Conservation (phyloP, 441 rosid genomes). For the Croton laevigatus region DNA sequence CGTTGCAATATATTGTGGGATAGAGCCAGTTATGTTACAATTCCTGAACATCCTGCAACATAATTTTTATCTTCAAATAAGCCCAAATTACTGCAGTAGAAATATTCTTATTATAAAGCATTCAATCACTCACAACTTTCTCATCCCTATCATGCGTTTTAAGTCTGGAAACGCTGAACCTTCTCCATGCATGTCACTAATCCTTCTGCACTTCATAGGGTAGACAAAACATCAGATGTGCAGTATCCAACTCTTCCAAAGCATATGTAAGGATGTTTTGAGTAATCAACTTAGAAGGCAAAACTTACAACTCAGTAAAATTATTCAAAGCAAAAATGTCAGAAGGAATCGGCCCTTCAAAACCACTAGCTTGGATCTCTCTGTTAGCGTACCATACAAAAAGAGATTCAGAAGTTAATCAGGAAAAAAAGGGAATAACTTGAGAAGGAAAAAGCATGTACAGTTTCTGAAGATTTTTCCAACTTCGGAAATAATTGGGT, state of each 20-base stretch:
- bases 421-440: neutral
- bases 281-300: neutral
- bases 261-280: no score
- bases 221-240: neutral
- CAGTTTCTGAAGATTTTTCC: conserved; percentile 34
- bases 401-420: neutral
- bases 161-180: conserved; percentile 33
- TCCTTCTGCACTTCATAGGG: conserved; percentile 26
- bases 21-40: conserved; percentile 40
- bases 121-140: conserved; percentile 25
- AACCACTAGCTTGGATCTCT: conserved; percentile 44
- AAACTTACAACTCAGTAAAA: conserved; percentile 38
- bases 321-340: conserved; percentile 29
- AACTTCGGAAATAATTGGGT: conserved; percentile 24
- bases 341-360: conserved; percentile 47
- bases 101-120: neutral
- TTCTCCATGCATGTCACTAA: conserved; percentile 34
- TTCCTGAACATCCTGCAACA: conserved; percentile 40
- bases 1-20: conserved; percentile 23
- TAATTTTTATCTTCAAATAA: conserved; percentile 4
- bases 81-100: neutral
- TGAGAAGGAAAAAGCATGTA: conserved; percentile 13
- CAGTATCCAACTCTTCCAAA: neutral
- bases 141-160: conserved; percentile 22
- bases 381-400: conserved; percentile 19